These are phyloP conservation scores for Iberis amara DNA, from an alignment of 441 rosid genomes.

Conservation along the genomic window DNA sequence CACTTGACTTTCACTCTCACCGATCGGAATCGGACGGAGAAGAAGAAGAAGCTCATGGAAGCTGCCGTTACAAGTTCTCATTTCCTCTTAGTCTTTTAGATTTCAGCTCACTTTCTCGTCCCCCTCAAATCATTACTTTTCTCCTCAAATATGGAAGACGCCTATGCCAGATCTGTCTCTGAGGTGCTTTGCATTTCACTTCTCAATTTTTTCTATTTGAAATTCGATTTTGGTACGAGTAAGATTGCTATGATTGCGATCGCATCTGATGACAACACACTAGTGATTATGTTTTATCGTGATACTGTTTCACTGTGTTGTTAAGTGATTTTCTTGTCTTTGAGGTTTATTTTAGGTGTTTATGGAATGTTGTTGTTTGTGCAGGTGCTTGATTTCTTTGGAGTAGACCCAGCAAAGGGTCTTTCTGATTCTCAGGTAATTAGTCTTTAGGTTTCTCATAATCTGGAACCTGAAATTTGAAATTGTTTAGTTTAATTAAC, in stretches of 20 bases:
- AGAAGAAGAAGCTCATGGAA: constrained; percentile 20
- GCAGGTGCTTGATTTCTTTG: constrained; percentile 65
- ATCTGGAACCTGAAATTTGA: not conserved
- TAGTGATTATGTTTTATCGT: not conserved
- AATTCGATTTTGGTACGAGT: not conserved
- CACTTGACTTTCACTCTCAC: constrained; percentile 29
- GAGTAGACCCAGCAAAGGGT: constrained; percentile 37
- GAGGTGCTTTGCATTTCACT: constrained; percentile 55
- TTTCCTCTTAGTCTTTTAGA: constrained; percentile 20
- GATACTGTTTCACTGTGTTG: constrained; percentile 10
- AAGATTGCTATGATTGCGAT: constrained; percentile 15
- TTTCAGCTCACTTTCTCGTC: constrained; percentile 25
- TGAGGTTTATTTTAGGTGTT: constrained; percentile 8
- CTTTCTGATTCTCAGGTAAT: constrained; percentile 84
- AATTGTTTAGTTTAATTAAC: not conserved
- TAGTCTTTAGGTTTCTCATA: not conserved
- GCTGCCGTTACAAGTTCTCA: constrained; percentile 27
- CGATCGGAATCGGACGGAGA: constrained; percentile 25
- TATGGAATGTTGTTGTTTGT: constrained; percentile 24
- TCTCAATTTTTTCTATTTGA: not conserved
- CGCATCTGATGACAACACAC: not conserved
- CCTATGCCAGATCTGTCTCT: constrained; percentile 82
- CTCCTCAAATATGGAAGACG: constrained; percentile 65
- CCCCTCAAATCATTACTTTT: not conserved
- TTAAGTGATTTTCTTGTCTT: not conserved